These are phyloP conservation scores for Cyanophora paradoxa DNA, from an alignment of 78 protist genomes.

Conservation along the genomic window DNA sequence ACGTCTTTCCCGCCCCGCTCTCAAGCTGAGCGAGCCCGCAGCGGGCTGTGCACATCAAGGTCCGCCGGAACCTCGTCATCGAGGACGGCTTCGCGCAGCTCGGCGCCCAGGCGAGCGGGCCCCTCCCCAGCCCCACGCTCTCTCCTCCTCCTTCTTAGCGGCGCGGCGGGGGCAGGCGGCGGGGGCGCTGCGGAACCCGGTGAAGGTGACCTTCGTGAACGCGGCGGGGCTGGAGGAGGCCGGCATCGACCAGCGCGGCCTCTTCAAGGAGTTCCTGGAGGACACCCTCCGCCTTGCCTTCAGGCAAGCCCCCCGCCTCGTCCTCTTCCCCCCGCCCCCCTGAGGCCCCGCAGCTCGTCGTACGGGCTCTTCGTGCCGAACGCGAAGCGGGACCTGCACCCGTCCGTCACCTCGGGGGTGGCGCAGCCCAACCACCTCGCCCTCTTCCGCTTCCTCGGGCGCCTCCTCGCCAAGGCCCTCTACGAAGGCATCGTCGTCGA, in stretches of 20 bases:
- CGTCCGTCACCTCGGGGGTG: not conserved
- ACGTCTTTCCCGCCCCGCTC: too few relatives aligned
- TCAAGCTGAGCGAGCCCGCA: not conserved
- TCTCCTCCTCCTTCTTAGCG: too few relatives aligned
- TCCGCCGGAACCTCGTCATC: not conserved
- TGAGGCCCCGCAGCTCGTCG: too few relatives aligned
- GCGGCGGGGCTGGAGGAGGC: slow-evolving; percentile 9
- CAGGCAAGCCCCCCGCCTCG: not conserved
- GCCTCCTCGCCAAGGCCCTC: slow-evolving; percentile 20
- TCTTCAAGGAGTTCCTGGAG: slow-evolving; percentile 18
- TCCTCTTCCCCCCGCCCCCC: too few relatives aligned
- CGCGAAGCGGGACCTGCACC: not conserved
- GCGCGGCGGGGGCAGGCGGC: not conserved
- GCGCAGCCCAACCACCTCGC: not conserved
- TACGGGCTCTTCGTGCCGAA: not conserved
- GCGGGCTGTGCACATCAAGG: not conserved
- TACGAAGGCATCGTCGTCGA: slow-evolving; percentile 11
- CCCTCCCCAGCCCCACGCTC: too few relatives aligned
- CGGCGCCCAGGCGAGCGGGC: too few relatives aligned
- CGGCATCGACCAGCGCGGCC: slow-evolving; percentile 13
- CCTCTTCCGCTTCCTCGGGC: not conserved
- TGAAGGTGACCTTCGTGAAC: too few relatives aligned
- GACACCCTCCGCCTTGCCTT: not conserved
- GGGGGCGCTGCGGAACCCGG: not conserved
- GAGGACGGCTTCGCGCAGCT: too few relatives aligned